Conservation (phyloP, 176 grass and related monocot species). For the Phoenix roebelenii region DNA sequence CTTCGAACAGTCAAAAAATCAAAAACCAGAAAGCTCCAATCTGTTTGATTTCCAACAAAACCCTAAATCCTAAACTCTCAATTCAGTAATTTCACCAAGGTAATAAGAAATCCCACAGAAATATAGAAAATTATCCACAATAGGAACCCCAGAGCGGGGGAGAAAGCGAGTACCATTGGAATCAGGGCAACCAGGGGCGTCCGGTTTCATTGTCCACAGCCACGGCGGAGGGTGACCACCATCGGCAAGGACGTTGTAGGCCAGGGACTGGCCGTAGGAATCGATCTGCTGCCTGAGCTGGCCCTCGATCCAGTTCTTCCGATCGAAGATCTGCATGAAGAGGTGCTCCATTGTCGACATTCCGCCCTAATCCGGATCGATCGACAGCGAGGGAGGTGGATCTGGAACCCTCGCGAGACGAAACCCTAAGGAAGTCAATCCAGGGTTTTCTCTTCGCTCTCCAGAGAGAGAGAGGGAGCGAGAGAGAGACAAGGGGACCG, state of each 20-base stretch:
- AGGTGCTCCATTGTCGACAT: slow-evolving; percentile 59
- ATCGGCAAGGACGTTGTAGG: slow-evolving; percentile 39
- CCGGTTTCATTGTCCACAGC: slow-evolving; percentile 27
- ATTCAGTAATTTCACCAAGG: no score
- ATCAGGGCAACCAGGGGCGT: slow-evolving; percentile 12
- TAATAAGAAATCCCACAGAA: no score
- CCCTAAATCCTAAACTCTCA: no score
- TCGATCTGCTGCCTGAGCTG: slow-evolving; percentile 61
- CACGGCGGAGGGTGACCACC: slow-evolving; percentile 45
- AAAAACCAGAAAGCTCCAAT: no score
- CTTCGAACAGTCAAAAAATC: no score
- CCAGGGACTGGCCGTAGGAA: slow-evolving; percentile 52
- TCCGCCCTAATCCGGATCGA: slow-evolving; percentile 15
- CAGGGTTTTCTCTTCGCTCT: slow-evolving; percentile 16
- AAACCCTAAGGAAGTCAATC: neutral
- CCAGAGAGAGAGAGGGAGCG: slow-evolving; percentile 3
- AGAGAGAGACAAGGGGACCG: neutral
- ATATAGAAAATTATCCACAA: no score
- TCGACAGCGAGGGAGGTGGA: neutral
- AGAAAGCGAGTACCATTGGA: slow-evolving; percentile 12
- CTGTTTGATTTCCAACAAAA: no score
- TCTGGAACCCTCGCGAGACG: slow-evolving; percentile 15
- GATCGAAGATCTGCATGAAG: slow-evolving; percentile 79
- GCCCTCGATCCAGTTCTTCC: slow-evolving; percentile 27
- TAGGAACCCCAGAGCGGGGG: no score